These are phyloP conservation scores for Kodamaea fungicola DNA, from an alignment of 1,139 yeast species.

Conservation along the genomic window DNA sequence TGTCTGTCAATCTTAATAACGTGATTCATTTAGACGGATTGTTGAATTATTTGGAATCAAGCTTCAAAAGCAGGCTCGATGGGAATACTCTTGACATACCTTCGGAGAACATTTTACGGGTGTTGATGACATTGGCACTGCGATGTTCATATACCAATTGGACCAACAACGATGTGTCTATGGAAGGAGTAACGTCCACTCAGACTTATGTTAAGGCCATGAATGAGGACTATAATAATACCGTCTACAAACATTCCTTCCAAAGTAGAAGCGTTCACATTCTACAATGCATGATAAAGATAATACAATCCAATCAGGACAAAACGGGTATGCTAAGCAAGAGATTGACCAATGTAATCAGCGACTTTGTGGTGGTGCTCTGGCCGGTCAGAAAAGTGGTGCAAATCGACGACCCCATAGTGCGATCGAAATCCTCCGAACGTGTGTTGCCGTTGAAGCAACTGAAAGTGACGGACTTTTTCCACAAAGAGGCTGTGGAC, in stretches of 20 bases:
- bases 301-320: constrained; percentile 2
- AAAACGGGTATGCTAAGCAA: constrained; percentile 4
- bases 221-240: constrained; percentile 18
- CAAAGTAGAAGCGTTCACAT: constrained; percentile 19
- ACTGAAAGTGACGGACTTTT: constrained; percentile 12
- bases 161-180: constrained; percentile 15
- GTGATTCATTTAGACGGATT: constrained; percentile 29
- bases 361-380: constrained; percentile 11
- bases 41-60: constrained; percentile 23
- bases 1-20: constrained; percentile 21
- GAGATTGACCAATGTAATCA: constrained; percentile 7
- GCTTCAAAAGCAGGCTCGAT: constrained; percentile 1
- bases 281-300: constrained; percentile 13
- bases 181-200: constrained; percentile 19
- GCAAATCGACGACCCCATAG: constrained; percentile 6
- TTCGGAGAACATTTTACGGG: constrained; percentile 23
- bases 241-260: constrained; percentile 20
- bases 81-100: constrained; percentile 15
- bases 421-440: constrained; percentile 3
- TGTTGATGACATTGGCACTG: constrained; percentile 31
- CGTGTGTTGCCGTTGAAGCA: constrained; percentile 11
- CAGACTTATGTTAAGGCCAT: constrained; percentile 17
- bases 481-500: constrained; percentile 3
- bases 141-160: constrained; percentile 26
- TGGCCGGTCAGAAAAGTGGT: constrained; percentile 7